Evolutionary conservation across 163 green algal species (phyloP).

Genomic region (Volvox carteri): DNA sequence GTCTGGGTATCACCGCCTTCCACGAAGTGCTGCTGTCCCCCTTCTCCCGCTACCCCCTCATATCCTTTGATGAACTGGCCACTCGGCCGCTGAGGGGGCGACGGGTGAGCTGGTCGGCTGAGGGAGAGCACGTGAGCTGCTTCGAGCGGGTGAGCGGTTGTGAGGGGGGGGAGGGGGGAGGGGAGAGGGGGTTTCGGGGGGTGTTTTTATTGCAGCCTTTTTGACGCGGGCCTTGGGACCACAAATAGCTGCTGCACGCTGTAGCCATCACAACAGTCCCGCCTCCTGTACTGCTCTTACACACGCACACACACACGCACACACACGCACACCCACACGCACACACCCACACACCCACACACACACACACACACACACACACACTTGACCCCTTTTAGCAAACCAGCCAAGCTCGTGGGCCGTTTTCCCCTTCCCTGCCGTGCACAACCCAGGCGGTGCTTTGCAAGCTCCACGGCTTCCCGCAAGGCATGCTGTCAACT

Average conservation of each 20-base stretch:
- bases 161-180: too few relatives aligned
- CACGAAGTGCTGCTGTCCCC: slow-evolving; percentile 46
- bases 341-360: neutral
- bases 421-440: too few relatives aligned
- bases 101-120: neutral
- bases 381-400: too few relatives aligned
- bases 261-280: too few relatives aligned
- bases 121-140: slow-evolving; percentile 27
- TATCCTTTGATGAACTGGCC: slow-evolving; percentile 27
- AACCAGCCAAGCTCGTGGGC: too few relatives aligned
- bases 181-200: neutral
- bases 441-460: slow-evolving; percentile 1
- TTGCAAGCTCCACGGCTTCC: slow-evolving; percentile 34
- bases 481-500: neutral
- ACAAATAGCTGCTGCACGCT: too few relatives aligned
- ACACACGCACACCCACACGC: neutral
- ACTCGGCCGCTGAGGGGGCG: neutral
- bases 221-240: too few relatives aligned
- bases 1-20: slow-evolving; percentile 8
- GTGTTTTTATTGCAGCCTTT: too few relatives aligned
- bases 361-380: neutral
- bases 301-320: too few relatives aligned
- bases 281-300: too few relatives aligned
- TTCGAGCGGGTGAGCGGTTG: slow-evolving; percentile 39
- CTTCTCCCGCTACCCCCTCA: neutral